A percentile compares a stretch with the other conserved stretches of the same genome.
Evolutionary conservation across 176 grass and related monocot genomes (phyloP).

Genomic region (Avena insularis): DNA sequence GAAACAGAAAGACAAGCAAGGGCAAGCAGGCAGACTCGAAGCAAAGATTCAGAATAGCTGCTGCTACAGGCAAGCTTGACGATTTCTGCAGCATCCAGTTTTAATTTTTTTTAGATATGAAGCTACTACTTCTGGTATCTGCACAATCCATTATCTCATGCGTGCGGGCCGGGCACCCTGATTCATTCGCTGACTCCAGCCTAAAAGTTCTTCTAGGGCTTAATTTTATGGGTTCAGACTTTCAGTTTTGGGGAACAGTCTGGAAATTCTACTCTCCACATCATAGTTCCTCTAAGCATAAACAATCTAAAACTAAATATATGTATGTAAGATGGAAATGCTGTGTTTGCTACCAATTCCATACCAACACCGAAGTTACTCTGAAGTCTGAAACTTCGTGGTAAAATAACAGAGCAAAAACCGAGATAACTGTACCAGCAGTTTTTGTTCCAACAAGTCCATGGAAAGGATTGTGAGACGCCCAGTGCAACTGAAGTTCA

Average conservation of each 20-base stretch:
- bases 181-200: background rate
- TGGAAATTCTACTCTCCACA: background rate
- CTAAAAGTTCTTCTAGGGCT: background rate
- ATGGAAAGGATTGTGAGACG: background rate
- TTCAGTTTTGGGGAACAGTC: background rate
- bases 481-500: background rate
- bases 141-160: constrained; percentile 19
- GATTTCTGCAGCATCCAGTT: background rate
- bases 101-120: background rate
- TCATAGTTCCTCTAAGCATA: background rate
- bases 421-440: background rate
- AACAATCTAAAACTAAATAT: constrained; percentile 8
- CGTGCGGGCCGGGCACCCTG: background rate
- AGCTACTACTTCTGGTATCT: background rate
- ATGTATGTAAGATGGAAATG: background rate
- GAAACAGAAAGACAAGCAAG: background rate
- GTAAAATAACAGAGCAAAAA: background rate
- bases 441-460: background rate
- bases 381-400: background rate
- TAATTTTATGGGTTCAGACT: background rate
- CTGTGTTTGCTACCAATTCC: background rate
- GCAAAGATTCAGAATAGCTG: constrained; percentile 5
- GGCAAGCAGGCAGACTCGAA: background rate
- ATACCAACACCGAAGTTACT: background rate
- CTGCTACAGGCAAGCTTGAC: background rate